Conservation (phyloP, 2,329 filamentous ascomycete genomes). For the Cucurbitaria berberidis region DNA sequence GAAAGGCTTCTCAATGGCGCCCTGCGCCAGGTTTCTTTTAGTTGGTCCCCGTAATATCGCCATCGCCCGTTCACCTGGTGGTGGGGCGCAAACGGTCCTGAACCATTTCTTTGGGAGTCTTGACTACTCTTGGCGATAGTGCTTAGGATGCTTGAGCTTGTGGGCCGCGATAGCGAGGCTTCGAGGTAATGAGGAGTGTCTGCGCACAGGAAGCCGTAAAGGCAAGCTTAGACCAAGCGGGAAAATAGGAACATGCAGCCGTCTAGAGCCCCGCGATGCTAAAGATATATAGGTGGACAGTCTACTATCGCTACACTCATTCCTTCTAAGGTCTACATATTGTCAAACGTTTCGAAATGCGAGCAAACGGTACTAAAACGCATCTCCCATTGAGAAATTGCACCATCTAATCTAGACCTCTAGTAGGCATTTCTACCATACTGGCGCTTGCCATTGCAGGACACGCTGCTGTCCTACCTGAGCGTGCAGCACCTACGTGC, state of each 20-base stretch:
- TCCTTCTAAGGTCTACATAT: not conserved
- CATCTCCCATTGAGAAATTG: not conserved
- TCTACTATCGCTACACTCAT: not conserved
- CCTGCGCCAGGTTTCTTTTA: not conserved
- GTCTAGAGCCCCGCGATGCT: not conserved
- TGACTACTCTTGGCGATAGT: conserved; percentile 26
- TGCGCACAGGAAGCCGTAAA: not conserved
- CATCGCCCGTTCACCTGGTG: not conserved
- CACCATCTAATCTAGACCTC: not conserved
- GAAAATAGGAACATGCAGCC: not conserved
- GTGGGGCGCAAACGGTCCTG: not conserved
- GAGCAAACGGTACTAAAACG: not conserved
- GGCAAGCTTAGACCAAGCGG: not conserved
- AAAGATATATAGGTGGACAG: not conserved
- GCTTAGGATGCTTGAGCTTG: conserved; percentile 22
- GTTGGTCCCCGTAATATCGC: conserved; percentile 6
- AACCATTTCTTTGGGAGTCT: conserved; percentile 12
- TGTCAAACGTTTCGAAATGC: not conserved
- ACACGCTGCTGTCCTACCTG: conserved; percentile 10
- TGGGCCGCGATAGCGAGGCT: conserved; percentile 7
- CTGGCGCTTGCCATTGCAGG: conserved; percentile 14
- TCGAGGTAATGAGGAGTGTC: conserved; percentile 1
- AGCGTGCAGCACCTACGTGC: conserved; percentile 10
- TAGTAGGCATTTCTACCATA: conserved; percentile 7
- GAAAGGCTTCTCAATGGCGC: not conserved